Conservation (phyloP, 352 stramenopile species). For the Pythium aristosporum region DNA sequence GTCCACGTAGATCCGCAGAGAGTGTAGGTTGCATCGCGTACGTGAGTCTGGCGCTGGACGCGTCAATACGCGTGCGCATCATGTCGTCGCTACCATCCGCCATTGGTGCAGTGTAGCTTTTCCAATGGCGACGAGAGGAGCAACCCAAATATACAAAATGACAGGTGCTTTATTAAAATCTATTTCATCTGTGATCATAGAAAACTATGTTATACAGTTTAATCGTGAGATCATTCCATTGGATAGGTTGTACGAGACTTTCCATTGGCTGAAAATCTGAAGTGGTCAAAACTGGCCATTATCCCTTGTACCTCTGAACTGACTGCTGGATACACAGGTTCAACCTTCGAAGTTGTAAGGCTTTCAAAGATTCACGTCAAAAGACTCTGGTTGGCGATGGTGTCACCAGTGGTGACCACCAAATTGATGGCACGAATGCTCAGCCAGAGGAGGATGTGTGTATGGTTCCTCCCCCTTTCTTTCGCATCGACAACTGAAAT, state of each 20-base stretch:
- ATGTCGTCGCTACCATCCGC: constrained; percentile 41
- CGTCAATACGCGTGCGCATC: constrained; percentile 66
- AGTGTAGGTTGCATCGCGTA: constrained; percentile 25
- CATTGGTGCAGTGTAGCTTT: constrained; percentile 17
- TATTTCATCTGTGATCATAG: not conserved
- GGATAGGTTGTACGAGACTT: not conserved
- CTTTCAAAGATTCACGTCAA: not conserved
- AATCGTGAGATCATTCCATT: constrained; percentile 3
- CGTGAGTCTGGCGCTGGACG: constrained; percentile 65
- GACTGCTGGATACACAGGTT: constrained; percentile 17
- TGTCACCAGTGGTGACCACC: constrained; percentile 1
- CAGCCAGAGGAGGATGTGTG: not conserved
- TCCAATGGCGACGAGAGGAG: constrained; percentile 24
- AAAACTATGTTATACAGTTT: no score
- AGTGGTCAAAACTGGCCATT: constrained; percentile 1
- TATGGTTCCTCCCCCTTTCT: not conserved
- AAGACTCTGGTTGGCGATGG: not conserved
- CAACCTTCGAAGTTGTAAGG: constrained; percentile 11
- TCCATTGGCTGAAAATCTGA: constrained; percentile 13
- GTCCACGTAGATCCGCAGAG: not conserved
- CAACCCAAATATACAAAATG: constrained; percentile 15
- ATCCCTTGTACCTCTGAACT: constrained; percentile 8
- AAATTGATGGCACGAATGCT: not conserved
- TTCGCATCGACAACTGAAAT: not conserved
- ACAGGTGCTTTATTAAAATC: constrained; percentile 1